These are phyloP conservation scores for Phytophthora chlamydospora DNA, from an alignment of 352 stramenopile genomes.

Conservation along the genomic window DNA sequence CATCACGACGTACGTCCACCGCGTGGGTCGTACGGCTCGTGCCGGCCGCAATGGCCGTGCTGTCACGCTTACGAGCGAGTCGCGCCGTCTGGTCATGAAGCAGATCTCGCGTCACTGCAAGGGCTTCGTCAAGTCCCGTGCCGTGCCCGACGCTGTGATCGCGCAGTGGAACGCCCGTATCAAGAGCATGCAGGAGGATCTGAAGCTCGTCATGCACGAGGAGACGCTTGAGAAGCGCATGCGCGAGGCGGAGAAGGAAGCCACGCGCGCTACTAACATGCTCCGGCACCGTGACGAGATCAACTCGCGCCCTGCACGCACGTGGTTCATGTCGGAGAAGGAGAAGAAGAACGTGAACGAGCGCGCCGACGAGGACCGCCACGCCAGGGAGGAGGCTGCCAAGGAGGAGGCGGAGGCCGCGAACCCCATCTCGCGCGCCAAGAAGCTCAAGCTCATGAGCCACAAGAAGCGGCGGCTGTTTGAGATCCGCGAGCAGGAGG, in stretches of 20 bases:
- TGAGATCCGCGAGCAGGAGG: conserved; percentile 85
- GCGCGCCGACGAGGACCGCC: conserved; percentile 71
- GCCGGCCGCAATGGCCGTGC: conserved; percentile 93
- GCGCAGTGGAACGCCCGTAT: conserved; percentile 88
- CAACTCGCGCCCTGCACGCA: conserved; percentile 78
- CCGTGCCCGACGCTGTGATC: conserved; percentile 89
- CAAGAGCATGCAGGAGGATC: conserved; percentile 79
- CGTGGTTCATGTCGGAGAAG: conserved; percentile 93
- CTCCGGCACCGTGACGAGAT: conserved; percentile 93
- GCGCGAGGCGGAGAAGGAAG: conserved; percentile 90
- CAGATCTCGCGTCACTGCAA: conserved; percentile 91
- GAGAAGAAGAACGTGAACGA: conserved; percentile 88
- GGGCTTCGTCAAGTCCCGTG: conserved; percentile 91
- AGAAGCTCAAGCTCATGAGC: conserved; percentile 87
- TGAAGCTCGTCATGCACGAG: conserved; percentile 86
- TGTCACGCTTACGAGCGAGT: conserved; percentile 92
- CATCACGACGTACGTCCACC: conserved; percentile 98
- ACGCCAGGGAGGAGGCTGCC: conserved; percentile 45
- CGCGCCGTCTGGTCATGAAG: conserved; percentile 93
- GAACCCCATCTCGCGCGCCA: conserved; percentile 57
- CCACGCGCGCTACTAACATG: conserved; percentile 89
- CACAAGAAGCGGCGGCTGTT: conserved; percentile 88
- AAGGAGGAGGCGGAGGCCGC: conserved; percentile 39
- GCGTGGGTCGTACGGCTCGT: conserved; percentile 98
- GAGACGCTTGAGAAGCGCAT: conserved; percentile 92